Base-by-base conservation (phyloP, 2,329 filamentous ascomycete species). In the Fusarium sp. region DNA sequence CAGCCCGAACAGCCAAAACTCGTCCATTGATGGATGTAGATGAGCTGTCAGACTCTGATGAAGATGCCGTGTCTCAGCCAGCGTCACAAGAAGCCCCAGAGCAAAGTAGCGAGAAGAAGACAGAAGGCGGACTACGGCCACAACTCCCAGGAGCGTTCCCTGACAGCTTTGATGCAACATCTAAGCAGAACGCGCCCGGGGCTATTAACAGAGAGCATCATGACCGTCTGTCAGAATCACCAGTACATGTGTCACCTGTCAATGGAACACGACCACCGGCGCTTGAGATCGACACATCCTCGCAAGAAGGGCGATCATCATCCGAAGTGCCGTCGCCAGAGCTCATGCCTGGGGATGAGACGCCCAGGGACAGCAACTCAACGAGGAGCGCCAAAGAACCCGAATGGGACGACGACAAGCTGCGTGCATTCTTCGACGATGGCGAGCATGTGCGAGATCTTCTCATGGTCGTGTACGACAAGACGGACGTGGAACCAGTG, bases 351-450 rank as follows among this genome's bases (percentile, higher is more conserved):
- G 80, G 79, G 11, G 83, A 84, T 34, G 81, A 78, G 38, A 77
- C 75, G 22, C 74, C 75, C 19, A 77, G 80, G 73, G 67, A 80
- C 69, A 72, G 68, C 22, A 73, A 69, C 79, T 84, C 72, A 75
- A 79, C 65, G 76, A 83, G 70, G 39, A 75, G 62, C 50, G 67
- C 63, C 45, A 79, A 76, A 51, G 76, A 79, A 17, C 83, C 84
- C 26, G 88, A 89, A 0, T 99, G 96, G 96, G 95, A 94, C 66
- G 95, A 98, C 78, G 86, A 89, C 57, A 93, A 90, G 73, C 87
- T 99, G 28, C 89, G 94, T 62, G 91, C 92, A 15, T 99, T 98
- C 80, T 92, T 98, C 74, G 95, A 98, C 71, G 94, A 96, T 71
- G 90, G 93, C 64, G 90, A 91, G 34, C 94, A 97, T 67, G 94